Conservation (phyloP, 148 eudicot genomes). For the Rhododendron kiyosumense region DNA sequence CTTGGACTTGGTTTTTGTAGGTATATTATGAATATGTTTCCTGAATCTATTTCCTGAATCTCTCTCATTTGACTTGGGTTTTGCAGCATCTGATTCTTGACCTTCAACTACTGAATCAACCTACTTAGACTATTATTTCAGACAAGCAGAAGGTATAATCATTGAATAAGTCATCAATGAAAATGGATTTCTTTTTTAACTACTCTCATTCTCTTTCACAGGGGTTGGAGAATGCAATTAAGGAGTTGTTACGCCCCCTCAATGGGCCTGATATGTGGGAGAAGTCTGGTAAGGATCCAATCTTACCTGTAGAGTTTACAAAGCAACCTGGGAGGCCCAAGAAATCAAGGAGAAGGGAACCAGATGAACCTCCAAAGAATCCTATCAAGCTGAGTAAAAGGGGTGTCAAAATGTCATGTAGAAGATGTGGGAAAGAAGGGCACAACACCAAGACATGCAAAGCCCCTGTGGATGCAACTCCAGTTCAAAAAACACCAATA, state of each 20-base stretch:
- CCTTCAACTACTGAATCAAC: neutral
- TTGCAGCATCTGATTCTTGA: neutral
- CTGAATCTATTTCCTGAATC: too few species aligned
- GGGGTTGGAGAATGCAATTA: neutral
- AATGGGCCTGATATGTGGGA: neutral
- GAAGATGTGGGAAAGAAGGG: neutral
- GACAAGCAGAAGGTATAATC: neutral
- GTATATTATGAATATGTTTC: too few species aligned
- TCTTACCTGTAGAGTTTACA: neutral
- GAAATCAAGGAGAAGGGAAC: too few species aligned
- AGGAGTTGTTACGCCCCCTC: neutral
- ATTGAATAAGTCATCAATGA: too few species aligned
- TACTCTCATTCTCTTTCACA: neutral
- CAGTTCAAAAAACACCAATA: too few species aligned
- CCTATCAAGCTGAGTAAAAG: neutral
- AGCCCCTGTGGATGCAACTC: too few species aligned
- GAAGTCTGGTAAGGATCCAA: neutral
- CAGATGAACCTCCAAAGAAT: neutral
- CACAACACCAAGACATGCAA: neutral
- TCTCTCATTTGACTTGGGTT: too few species aligned
- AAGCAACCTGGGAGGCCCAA: neutral
- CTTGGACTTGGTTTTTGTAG: neutral
- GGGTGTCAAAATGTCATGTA: neutral
- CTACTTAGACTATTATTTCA: neutral
- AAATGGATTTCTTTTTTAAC: neutral